Evolutionary conservation across 106 monocot species (phyloP), one percentile per base, ranked within the genome.

Genomic region (Dioscorea zingiberensis): DNA sequence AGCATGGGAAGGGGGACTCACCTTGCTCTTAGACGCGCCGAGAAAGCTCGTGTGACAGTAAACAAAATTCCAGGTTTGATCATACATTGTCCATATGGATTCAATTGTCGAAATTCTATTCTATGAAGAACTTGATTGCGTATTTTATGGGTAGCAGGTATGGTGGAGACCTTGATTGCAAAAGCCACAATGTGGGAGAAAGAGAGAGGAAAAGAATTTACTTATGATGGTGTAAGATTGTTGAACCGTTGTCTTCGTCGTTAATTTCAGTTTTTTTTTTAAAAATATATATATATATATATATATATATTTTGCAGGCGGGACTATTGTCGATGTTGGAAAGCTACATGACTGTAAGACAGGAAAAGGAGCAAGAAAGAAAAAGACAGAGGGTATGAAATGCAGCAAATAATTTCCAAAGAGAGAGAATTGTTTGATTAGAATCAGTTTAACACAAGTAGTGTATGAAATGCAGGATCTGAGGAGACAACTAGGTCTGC

Each of bases 1-100:
- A 85, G 76, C 29, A 74, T 76, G 53, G 90, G 84, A 38, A 87
- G 73, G 78, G 94, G 94, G 28, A 78, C 84, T 0, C 94, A 94
- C 54, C 73, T 94, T 13, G 54, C 59, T 17, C 71, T 87, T 12
- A 77, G 76, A 54, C 76, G 84, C 23, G 87, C 87, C 16, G 94
- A 94, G 54, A 94, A 90, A 71, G 94, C 90, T 27, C 94, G 94
- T 53, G 64, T 71, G 25, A 19, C 75, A 18, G 86, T 84, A 21
- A 82, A 56, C 87, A 94, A 94, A 69, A 74, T 90, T 22, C 94
- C 94, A 72, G 81, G 94, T 94, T n/a, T n/a, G n/a, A n/a, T n/a
- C n/a, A n/a, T n/a, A n/a, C n/a, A n/a, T n/a, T n/a, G n/a, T n/a
- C n/a, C n/a, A n/a, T n/a, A n/a, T n/a, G n/a, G n/a, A n/a, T n/a